Conservation (phyloP, 1,139 yeast species). For the Yamadazyma dendronema region DNA sequence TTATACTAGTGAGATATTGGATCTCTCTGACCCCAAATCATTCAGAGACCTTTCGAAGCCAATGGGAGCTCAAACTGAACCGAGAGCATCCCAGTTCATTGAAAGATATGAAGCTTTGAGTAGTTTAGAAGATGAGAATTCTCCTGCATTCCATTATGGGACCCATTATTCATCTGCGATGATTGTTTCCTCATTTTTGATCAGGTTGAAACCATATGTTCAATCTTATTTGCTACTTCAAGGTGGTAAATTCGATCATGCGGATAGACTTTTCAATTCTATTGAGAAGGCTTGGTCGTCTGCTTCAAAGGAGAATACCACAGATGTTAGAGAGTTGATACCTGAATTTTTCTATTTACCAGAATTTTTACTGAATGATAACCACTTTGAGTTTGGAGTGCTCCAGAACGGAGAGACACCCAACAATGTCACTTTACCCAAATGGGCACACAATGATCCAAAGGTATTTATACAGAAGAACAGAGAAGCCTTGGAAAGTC, state of each 20-base stretch:
- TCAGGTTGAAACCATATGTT: conserved; percentile 74
- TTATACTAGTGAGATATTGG: conserved; percentile 63
- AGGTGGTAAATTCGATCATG: conserved; percentile 86
- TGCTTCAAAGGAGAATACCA: conserved; percentile 73
- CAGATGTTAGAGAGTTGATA: conserved; percentile 81
- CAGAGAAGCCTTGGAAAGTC: conserved; percentile 78
- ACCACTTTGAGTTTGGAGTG: conserved; percentile 65
- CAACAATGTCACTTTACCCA: conserved; percentile 66
- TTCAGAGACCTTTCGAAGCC: conserved; percentile 80
- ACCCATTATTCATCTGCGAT: conserved; percentile 91
- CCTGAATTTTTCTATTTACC: conserved; percentile 85
- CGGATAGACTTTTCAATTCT: conserved; percentile 75
- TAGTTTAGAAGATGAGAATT: conserved; percentile 50
- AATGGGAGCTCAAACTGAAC: conserved; percentile 78
- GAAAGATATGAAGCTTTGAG: conserved; percentile 70
- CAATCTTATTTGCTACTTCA: conserved; percentile 74
- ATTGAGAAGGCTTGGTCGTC: conserved; percentile 75
- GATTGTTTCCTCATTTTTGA: conserved; percentile 80
- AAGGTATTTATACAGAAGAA: conserved; percentile 67
- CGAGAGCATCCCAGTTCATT: conserved; percentile 58
- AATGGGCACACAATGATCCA: conserved; percentile 81
- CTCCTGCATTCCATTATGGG: conserved; percentile 85
- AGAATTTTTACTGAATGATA: conserved; percentile 65
- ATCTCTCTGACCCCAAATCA: conserved; percentile 55
- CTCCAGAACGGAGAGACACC: conserved; percentile 61